Evolutionary conservation across 2,329 filamentous ascomycete species (phyloP), one percentile per base, ranked within the genome.

Genomic region (Chrysoporthe deuterocubensis): DNA sequence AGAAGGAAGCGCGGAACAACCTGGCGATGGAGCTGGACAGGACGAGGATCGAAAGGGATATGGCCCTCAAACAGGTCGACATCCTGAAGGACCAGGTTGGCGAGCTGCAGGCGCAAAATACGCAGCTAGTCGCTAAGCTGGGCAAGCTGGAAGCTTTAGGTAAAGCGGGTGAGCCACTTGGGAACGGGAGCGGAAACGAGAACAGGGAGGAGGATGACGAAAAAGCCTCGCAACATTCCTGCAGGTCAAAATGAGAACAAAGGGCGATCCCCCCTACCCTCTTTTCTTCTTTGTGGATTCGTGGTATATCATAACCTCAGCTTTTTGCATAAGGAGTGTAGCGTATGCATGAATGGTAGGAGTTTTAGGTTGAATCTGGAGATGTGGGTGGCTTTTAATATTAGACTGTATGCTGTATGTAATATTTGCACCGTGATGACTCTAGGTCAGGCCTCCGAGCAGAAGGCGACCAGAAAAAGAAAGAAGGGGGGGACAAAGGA

Each of bases 31-130:
- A 88, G 77, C 77, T 89, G n/a, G 85, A 89, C 63, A 80, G 81
- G 69, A 75, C 79, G 0, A 81, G 78, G 16, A 79, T 82, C 0
- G 87, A 88, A 76, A 78, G 83, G 46, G 85, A 88, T 52, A 74
- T 87, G 16, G 84, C 85, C 21, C 75, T 79, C 56, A 81, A 83
- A 71, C 82, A 89, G 77, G 79, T 84, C 32, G 83, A 87, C 65
- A 79, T 87, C 34, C 77, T 90, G n/a, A 82, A 81, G 68, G 78
- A 76, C 14, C 84, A 87, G 73, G 82, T 89, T 1, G 85, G 86
- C 7, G 83, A 87, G 72, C 76, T 90, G 57, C 87, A 90, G 78
- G 78, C 79, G 1, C 83, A 89, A 77, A 89, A 89, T 72, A 89
- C 87, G 3, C 80, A 80, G 78, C 78, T 90, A 2, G 85, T 85